Evolutionary conservation across 495 filamentous ascomycete genomes (phyloP).

Genomic region (Penicillium goetzii): DNA sequence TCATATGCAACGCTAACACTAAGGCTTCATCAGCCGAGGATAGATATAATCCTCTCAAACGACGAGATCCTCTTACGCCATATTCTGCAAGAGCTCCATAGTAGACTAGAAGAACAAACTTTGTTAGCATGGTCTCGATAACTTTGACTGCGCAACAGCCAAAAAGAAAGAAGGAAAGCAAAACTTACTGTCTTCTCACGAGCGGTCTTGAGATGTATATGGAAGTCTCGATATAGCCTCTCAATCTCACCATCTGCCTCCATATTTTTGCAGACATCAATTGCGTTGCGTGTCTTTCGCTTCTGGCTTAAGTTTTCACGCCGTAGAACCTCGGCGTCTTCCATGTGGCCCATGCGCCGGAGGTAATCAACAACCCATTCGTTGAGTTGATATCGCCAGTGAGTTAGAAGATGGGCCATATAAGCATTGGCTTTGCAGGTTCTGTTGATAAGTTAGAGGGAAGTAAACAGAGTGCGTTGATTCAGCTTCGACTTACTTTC

Average conservation of each 20-base stretch:
- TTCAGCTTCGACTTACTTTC: constrained; percentile 38
- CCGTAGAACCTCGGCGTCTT: constrained; percentile 55
- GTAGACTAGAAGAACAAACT: constrained; percentile 9
- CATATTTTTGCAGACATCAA: constrained; percentile 62
- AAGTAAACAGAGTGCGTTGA: neutral
- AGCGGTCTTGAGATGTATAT: constrained; percentile 53
- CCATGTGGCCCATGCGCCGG: constrained; percentile 54
- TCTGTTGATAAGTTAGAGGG: constrained; percentile 26
- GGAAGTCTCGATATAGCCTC: constrained; percentile 62
- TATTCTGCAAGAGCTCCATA: constrained; percentile 5
- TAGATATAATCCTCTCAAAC: neutral
- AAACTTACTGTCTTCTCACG: constrained; percentile 22
- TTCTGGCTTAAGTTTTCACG: constrained; percentile 57
- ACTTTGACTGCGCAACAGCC: too few relatives aligned
- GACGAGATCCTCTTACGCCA: neutral
- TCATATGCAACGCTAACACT: constrained; percentile 2
- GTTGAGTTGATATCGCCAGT: constrained; percentile 78
- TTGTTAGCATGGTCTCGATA: neutral
- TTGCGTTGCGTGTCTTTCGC: constrained; percentile 56
- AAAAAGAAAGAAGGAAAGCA: too few relatives aligned
- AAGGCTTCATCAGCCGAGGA: neutral
- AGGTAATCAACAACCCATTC: constrained; percentile 69
- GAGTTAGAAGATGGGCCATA: constrained; percentile 68
- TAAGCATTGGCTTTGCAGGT: constrained; percentile 70
- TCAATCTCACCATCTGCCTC: constrained; percentile 56